These are phyloP conservation scores for Ustilago curta DNA, from an alignment of 1,284 basidiomycete genomes.

Conservation along the genomic window DNA sequence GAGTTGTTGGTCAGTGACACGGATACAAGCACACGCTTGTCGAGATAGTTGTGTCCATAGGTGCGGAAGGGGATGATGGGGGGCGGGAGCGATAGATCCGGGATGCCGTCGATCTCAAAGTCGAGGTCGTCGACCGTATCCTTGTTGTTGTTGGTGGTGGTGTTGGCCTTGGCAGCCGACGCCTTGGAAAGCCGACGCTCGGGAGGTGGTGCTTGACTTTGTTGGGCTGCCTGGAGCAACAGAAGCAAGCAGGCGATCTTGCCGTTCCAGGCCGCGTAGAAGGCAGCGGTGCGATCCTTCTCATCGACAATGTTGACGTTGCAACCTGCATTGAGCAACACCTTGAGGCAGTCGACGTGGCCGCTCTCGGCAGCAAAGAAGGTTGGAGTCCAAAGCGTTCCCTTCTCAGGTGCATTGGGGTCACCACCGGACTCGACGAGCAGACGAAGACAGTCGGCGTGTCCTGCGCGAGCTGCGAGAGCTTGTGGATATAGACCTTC, in stretches of 20 bases:
- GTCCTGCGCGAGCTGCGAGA: constrained; percentile 96
- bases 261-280: constrained; percentile 98
- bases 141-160: constrained; percentile 7
- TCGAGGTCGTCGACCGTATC: constrained; percentile 56
- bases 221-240: constrained; percentile 68
- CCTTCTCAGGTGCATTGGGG: constrained; percentile 82
- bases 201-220: constrained; percentile 3
- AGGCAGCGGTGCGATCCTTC: constrained; percentile 84
- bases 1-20: constrained; percentile 73
- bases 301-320: constrained; percentile 84
- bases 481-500: constrained; percentile 97
- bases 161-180: constrained; percentile 23
- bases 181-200: constrained; percentile 21
- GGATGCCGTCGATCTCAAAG: constrained; percentile 82
- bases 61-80: constrained; percentile 88
- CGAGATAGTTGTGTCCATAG: constrained; percentile 74
- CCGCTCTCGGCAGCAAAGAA: constrained; percentile 95
- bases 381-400: constrained; percentile 96
- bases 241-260: constrained; percentile 76
- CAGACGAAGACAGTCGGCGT: constrained; percentile 82
- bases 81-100: constrained; percentile 91
- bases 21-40: constrained; percentile 87
- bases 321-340: constrained; percentile 83
- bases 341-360: constrained; percentile 79
- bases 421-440: constrained; percentile 74